Base-by-base conservation (phyloP, 2,329 filamentous ascomycete genomes). In the Exophiala alcalophila region DNA sequence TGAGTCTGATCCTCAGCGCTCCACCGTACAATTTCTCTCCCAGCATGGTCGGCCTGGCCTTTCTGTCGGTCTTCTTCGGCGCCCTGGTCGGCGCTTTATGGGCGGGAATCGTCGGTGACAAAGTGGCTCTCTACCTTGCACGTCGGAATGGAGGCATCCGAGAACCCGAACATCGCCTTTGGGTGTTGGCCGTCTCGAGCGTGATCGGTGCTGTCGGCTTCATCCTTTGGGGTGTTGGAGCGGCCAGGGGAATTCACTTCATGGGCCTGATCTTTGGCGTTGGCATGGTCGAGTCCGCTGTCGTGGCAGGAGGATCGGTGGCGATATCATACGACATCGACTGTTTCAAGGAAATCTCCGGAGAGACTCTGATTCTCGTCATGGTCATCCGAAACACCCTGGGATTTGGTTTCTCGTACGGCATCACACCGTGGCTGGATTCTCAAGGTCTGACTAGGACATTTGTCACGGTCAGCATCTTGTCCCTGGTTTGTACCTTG, bases 221-320 rank as follows among this genome's bases (percentile, higher is more conserved):
- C 4, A 64, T 75, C 26, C 57, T 74, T 2, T 76, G 72, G 71
- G 73, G 74, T 20, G 67, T 76, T 0, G 73, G 73, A 4, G 70
- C 73, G 2, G 69, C 68, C 28, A 63, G 71, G 23, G 49, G 63
- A 4, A 53, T 75, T n/a, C 72, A 74, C 30, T 72, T 68, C 68
- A 64, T 74, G 30, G 73, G 71, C 1, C 57, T 71, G 4, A 59
- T 76, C 3, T 65, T 73, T 21, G 71, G 67, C 1, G 72, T 74
- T 64, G 69, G 67, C 16, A 59, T 71, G 18, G 66, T 74, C 16
- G 68, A 65, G 1, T 50, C 62, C 35, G 66, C 65, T 10, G 72
- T 69, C 37, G 62, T 63, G 2, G 58, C 74, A 25, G 70, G 69
- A 2, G 52, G 71, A 7, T 66, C 68, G 21, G 47, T 73, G 5